Conservation (phyloP, 1,139 yeast species). For the Lodderomyces margitis region DNA sequence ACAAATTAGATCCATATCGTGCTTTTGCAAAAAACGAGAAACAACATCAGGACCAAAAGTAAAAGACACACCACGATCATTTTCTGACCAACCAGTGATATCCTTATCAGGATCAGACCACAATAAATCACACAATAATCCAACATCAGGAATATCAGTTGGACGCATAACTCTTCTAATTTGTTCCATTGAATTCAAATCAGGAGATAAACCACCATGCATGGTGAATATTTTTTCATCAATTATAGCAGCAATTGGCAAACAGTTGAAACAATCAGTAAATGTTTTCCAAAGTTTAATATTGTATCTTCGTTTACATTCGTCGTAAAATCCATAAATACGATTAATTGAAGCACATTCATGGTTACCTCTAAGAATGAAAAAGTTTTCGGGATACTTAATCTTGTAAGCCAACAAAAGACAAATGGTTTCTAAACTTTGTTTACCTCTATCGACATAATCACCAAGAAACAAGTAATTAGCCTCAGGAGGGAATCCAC, state of each 20-base stretch:
- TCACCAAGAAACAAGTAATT: slow-evolving; percentile 94
- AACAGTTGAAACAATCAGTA: slow-evolving; percentile 95
- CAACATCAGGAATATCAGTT: slow-evolving; percentile 96
- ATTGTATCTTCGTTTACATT: slow-evolving; percentile 95
- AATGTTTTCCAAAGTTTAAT: slow-evolving; percentile 97
- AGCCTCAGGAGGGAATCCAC: slow-evolving; percentile 99
- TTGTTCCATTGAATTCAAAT: slow-evolving; percentile 95
- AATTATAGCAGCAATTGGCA: slow-evolving; percentile 96
- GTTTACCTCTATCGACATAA: slow-evolving; percentile 98
- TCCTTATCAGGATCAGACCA: slow-evolving; percentile 99
- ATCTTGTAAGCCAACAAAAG: slow-evolving; percentile 90
- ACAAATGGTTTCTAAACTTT: slow-evolving; percentile 92
- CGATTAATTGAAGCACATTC: slow-evolving; percentile 97
- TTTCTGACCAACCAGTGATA: slow-evolving; percentile 97
- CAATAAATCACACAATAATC: slow-evolving; percentile 88
- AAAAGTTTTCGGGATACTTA: slow-evolving; percentile 96
- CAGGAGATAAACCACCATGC: slow-evolving; percentile 99
- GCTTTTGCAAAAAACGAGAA: slow-evolving; percentile 88
- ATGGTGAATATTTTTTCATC: slow-evolving; percentile 97
- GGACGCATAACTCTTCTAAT: slow-evolving; percentile 98
- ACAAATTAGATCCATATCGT: slow-evolving; percentile 95
- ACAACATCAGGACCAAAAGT: slow-evolving; percentile 98
- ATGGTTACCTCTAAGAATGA: slow-evolving; percentile 92
- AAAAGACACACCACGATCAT: slow-evolving; percentile 96
- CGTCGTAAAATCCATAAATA: slow-evolving; percentile 96